These are phyloP conservation scores for Penicillium paneum DNA, from an alignment of 2,329 filamentous ascomycete genomes.

Conservation along the genomic window DNA sequence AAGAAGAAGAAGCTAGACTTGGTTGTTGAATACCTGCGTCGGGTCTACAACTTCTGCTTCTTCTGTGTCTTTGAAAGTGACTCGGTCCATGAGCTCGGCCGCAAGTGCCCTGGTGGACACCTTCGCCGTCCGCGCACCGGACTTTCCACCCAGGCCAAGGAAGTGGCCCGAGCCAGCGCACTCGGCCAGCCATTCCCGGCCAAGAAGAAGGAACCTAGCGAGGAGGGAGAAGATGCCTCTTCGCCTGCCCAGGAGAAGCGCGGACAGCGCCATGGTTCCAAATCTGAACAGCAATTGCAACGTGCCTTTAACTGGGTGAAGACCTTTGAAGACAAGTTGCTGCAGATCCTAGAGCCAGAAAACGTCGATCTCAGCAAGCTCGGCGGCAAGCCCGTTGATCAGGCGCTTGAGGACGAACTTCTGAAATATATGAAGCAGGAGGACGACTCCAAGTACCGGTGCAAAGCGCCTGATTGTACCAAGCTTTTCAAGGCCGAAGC, in stretches of 20 bases:
- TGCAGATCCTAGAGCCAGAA: conserved; percentile 88
- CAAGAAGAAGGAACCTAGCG: conserved; percentile 67
- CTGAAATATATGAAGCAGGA: conserved; percentile 91
- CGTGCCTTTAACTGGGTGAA: conserved; percentile 98
- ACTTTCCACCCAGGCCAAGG: conserved; percentile 76
- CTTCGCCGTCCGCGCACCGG: conserved; percentile 85
- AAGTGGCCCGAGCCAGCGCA: conserved; percentile 80
- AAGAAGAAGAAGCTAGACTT: conserved; percentile 98
- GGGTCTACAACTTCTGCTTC: conserved; percentile 98
- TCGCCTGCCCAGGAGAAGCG: conserved; percentile 71
- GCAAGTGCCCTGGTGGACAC: conserved; percentile 97
- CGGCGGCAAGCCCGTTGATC: conserved; percentile 80
- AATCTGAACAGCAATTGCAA: conserved; percentile 86
- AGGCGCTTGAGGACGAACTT: conserved; percentile 82
- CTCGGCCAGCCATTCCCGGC: conserved; percentile 77
- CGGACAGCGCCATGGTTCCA: conserved; percentile 65
- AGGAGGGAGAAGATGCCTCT: conserved; percentile 62
- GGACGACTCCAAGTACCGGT: conserved; percentile 94
- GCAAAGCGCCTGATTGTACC: conserved; percentile 91
- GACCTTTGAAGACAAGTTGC: conserved; percentile 95
- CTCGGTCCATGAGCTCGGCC: conserved; percentile 89
- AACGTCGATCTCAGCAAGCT: conserved; percentile 84
- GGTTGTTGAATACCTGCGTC: conserved; percentile 90
- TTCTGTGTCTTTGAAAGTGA: conserved; percentile 99
- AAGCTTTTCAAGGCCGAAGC: conserved; percentile 97